phyloP scores from a whole-genome alignment of 129 eudicot genomes.

The Flaveria linearis region DNA sequence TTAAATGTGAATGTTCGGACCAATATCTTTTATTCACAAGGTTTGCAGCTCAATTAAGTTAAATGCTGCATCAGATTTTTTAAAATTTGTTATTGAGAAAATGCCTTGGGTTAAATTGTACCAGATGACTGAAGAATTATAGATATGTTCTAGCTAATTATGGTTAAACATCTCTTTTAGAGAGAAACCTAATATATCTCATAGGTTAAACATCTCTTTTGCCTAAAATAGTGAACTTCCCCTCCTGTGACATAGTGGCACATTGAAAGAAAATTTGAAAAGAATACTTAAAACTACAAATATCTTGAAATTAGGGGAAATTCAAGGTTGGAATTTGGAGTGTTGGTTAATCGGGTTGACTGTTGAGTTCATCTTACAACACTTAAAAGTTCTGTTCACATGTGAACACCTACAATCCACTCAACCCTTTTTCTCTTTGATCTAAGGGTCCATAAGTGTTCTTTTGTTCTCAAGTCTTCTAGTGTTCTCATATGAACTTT shows the following conservation, averaged over 20 bases:
- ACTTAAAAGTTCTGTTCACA: neutral
- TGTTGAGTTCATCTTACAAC: too few relatives aligned
- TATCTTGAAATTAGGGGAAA: neutral
- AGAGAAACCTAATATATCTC: neutral
- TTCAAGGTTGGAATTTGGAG: too few relatives aligned
- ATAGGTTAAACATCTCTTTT: neutral
- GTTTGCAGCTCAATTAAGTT: neutral
- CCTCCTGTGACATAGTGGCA: neutral
- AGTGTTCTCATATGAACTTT: neutral
- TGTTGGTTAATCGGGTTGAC: too few relatives aligned
- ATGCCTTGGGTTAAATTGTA: neutral
- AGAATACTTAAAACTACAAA: neutral
- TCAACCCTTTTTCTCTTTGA: neutral
- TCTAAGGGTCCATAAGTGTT: neutral
- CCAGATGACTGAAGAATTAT: neutral
- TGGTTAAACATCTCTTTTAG: neutral
- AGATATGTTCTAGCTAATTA: slow-evolving; percentile 12
- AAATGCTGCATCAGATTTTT: slow-evolving; percentile 1
- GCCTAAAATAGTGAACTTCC: neutral
- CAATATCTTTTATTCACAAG: neutral
- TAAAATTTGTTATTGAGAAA: neutral
- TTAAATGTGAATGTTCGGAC: neutral
- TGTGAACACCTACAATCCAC: neutral
- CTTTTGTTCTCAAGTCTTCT: neutral
- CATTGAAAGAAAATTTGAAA: neutral